phyloP scores from a whole-genome alignment of 495 filamentous ascomycete genomes.

The Daldinia vernicosa region DNA sequence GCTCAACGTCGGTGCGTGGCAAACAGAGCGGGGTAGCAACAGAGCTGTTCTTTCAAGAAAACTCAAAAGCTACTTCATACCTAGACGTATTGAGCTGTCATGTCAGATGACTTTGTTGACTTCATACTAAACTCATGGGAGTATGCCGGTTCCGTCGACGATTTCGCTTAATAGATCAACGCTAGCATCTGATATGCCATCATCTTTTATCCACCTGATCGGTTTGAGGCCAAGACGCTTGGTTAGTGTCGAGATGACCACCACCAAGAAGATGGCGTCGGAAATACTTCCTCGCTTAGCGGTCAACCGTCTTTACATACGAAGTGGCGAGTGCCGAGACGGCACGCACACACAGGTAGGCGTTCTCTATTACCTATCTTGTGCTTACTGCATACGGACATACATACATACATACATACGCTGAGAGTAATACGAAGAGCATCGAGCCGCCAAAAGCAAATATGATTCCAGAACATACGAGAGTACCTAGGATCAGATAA shows the following conservation, averaged over 20 bases:
- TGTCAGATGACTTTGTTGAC: conserved; percentile 33
- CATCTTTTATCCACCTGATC: conserved; percentile 3
- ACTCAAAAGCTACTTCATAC: no score
- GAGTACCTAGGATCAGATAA: neutral
- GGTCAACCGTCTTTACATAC: neutral
- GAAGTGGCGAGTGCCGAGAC: neutral
- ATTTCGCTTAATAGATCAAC: neutral
- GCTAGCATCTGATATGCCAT: conserved; percentile 1
- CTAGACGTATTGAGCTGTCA: neutral
- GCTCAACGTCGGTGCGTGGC: conserved; percentile 5
- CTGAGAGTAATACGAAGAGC: neutral
- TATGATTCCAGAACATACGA: neutral
- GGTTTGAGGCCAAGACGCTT: neutral
- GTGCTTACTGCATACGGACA: neutral
- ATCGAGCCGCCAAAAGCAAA: neutral
- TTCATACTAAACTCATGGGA: conserved; percentile 1
- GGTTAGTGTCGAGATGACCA: neutral
- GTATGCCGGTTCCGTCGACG: neutral
- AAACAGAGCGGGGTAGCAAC: conserved; percentile 34
- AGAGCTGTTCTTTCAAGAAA: conserved; percentile 18
- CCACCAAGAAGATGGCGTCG: conserved; percentile 2
- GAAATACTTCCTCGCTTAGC: neutral
- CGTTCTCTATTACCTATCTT: neutral
- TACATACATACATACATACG: neutral
- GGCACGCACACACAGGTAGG: neutral